A percentile compares a stretch with the other conserved stretches of the same genome.
Conservation (phyloP, 768 basidiomycete genomes). For the Agaricus subrufescens region DNA sequence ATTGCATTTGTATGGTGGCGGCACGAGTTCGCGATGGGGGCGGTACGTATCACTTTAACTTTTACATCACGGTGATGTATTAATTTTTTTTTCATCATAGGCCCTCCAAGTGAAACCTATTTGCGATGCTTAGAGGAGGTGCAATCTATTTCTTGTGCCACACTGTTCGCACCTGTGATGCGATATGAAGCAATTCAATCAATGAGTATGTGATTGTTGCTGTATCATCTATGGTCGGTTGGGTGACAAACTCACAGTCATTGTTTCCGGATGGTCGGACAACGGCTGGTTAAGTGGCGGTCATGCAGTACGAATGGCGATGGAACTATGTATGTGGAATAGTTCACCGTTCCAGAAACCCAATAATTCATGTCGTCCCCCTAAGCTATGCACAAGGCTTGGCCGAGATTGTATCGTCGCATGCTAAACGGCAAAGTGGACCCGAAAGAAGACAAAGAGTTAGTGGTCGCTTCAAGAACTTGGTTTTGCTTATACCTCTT, state of each 20-base stretch:
- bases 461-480: conserved; percentile 78
- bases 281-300: conserved; percentile 95
- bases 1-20: conserved; percentile 92
- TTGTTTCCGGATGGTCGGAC: conserved; percentile 92
- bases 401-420: conserved; percentile 73
- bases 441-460: conserved; percentile 61
- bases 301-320: conserved; percentile 95
- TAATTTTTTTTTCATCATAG: conserved; percentile 30
- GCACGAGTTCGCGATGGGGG: conserved; percentile 89
- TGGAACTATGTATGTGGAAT: conserved; percentile 73
- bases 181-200: conserved; percentile 88
- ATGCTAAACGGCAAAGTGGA: conserved; percentile 68
- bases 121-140: conserved; percentile 77
- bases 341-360: background rate
- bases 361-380: background rate
- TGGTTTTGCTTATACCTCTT: conserved; percentile 95
- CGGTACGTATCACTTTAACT: conserved; percentile 37
- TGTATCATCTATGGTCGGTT: background rate
- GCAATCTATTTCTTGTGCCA: conserved; percentile 77
- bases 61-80: conserved; percentile 1
- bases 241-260: conserved; percentile 40
- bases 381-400: conserved; percentile 85
- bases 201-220: conserved; percentile 62
- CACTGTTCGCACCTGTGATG: conserved; percentile 82
- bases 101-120: conserved; percentile 71